Evolutionary conservation across 2,329 filamentous ascomycete species (phyloP), one percentile per base, ranked within the genome.

Genomic region (Thermochaetoides dissita): DNA sequence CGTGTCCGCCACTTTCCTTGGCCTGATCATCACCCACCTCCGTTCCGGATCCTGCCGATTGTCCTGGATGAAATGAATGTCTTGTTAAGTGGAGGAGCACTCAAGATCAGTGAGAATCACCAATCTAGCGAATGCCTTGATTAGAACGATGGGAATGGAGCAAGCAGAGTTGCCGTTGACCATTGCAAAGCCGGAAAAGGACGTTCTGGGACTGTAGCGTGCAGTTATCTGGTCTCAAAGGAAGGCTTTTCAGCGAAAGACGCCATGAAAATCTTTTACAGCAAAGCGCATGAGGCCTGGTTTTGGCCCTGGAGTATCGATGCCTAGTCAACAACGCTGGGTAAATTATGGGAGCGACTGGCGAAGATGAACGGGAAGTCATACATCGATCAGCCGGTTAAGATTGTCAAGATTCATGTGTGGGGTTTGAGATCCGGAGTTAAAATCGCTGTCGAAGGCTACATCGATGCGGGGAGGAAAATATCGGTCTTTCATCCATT

Each of bases 151-250:
- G 17, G 17, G 17, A 24, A 24, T 24, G 17, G 3, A 5, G 5
- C 17, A 24, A 24, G 55, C 0, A 52, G 86, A 31, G 85, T 96
- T 0, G 81, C 81, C 0, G 88, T 96, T 6, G 86, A 96, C 7
- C 91, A 98, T 61, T 96, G 91, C 67, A 96, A 96, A 59, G 91
- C 91, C 1, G 91, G 91, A 3, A 98, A 98, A 62, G 91, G 91
- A 1, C 72, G 91, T 39, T 94, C 85, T 50, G 91, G 91, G 4
- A 94, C 86, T 0, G 77, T 86, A 53, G 80, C 81, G 30, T 94
- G 85, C 61, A 84, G 82, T 52, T 96, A 94, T 58, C 67, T 98
- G 44, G 91, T 98, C 53, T 79, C 83, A 7, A 84, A 96, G 57
- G 83, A 91, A 55, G 73, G 71, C 0, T 76, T 72, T 73, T 65